Conservation (phyloP, 352 stramenopile species). For the Phytophthora pisi region DNA sequence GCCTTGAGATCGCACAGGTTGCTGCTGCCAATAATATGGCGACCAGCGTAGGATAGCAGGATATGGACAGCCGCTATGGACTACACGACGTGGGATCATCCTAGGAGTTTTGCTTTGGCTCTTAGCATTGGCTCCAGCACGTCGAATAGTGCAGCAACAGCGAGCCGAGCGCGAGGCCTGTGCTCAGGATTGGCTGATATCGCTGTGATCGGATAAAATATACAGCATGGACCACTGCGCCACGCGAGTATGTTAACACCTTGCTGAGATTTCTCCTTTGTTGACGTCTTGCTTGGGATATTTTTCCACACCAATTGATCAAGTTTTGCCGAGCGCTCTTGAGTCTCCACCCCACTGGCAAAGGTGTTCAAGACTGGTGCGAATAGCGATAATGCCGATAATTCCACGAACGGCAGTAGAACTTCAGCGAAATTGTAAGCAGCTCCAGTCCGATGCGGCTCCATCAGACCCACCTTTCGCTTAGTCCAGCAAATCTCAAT, state of each 20-base stretch:
- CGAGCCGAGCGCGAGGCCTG: conserved; percentile 5
- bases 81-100: not conserved
- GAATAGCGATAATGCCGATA: conserved; percentile 16
- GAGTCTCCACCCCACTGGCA: not conserved
- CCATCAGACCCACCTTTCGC: conserved; percentile 17
- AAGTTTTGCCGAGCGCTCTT: conserved; percentile 16
- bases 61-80: not conserved
- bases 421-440: conserved; percentile 8
- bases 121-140: conserved; percentile 35
- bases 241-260: conserved; percentile 33
- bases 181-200: conserved; percentile 16
- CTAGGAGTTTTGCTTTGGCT: conserved; percentile 26
- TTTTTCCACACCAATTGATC: conserved; percentile 35
- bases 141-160: conserved; percentile 34
- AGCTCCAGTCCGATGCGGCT: conserved; percentile 16
- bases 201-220: conserved; percentile 38
- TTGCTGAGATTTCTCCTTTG: conserved; percentile 5
- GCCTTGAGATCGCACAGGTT: conserved; percentile 61
- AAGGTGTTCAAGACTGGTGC: not conserved
- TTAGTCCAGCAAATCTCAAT: conserved; percentile 19
- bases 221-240: conserved; percentile 35
- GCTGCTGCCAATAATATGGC: conserved; percentile 37
- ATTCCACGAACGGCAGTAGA: conserved; percentile 27
- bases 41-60: conserved; percentile 1
- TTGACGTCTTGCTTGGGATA: not conserved